Evolutionary conservation across 306 rosid species (phyloP).

Genomic region (Quercus mongolica): DNA sequence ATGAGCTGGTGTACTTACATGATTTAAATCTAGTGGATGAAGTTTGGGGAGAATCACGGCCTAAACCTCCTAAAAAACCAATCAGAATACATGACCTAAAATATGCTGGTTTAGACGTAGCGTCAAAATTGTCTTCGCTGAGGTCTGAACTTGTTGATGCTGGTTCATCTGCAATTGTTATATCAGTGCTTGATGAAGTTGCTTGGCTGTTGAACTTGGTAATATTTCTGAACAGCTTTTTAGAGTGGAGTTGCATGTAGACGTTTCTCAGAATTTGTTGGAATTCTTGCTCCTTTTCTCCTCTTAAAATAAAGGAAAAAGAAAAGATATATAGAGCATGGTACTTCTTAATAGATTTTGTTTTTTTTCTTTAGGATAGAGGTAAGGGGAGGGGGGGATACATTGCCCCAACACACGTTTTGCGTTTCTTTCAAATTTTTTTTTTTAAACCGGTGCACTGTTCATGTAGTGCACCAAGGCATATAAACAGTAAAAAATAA

Average conservation of each 20-base stretch:
- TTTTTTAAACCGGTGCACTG: no score
- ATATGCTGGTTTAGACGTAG: slow-evolving; percentile 87
- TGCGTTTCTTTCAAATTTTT: no score
- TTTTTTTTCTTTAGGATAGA: neutral
- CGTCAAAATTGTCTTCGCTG: slow-evolving; percentile 66
- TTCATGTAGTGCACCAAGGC: no score
- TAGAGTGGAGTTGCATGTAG: slow-evolving; percentile 7
- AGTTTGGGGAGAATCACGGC: slow-evolving; percentile 80
- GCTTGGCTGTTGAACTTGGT: slow-evolving; percentile 98
- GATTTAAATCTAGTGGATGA: slow-evolving; percentile 81
- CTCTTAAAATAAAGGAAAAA: neutral
- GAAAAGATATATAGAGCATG: neutral
- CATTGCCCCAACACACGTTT: no score
- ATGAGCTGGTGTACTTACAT: slow-evolving; percentile 71
- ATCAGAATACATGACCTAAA: slow-evolving; percentile 72
- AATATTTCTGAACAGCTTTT: slow-evolving; percentile 22
- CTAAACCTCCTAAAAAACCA: slow-evolving; percentile 58
- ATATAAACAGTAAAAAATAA: no score
- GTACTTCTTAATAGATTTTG: neutral
- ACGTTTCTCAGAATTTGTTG: slow-evolving; percentile 1
- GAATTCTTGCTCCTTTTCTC: slow-evolving; percentile 10
- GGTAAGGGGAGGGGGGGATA: no score
- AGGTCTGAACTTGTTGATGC: slow-evolving; percentile 64
- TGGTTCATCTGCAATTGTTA: slow-evolving; percentile 79
- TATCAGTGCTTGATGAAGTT: slow-evolving; percentile 92